phyloP scores from a whole-genome alignment of 768 basidiomycete species.

The Collybiopsis confluens region DNA sequence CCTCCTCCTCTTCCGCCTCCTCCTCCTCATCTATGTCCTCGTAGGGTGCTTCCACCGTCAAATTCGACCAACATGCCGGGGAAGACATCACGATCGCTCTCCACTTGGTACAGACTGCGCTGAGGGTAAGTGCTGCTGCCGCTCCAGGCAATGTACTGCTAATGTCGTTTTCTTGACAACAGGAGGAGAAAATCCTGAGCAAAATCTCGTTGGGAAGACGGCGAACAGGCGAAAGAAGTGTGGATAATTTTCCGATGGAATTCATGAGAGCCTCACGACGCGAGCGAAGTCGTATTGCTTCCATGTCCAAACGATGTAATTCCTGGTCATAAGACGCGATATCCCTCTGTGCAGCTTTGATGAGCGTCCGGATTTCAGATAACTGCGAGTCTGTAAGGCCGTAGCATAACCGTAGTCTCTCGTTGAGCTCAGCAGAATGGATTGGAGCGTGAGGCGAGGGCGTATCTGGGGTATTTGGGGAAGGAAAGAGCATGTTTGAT shows the following conservation, averaged over 20 bases:
- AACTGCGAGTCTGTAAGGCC: not conserved
- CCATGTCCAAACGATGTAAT: not conserved
- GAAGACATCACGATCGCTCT: not conserved
- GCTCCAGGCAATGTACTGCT: not conserved
- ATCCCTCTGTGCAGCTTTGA: not conserved
- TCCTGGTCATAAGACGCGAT: not conserved
- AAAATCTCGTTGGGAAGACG: not conserved
- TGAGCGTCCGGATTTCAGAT: not conserved
- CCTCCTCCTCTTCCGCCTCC: not conserved
- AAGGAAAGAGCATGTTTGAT: no score
- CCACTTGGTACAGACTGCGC: not conserved
- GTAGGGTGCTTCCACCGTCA: not conserved
- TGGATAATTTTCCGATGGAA: not conserved
- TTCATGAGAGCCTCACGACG: not conserved
- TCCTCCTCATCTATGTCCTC: not conserved
- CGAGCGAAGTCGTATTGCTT: not conserved
- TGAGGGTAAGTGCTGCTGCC: not conserved
- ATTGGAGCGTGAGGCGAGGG: no score
- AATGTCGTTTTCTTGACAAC: not conserved
- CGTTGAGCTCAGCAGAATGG: not conserved
- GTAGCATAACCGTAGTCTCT: not conserved
- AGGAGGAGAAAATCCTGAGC: not conserved
- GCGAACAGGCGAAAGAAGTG: not conserved
- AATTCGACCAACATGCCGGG: not conserved
- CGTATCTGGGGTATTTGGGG: no score